Percentiles rank a stretch among this genome's conserved stretches.
Evolutionary conservation across 441 rosid genomes (phyloP).

Genomic region (Mallotus japonicus): DNA sequence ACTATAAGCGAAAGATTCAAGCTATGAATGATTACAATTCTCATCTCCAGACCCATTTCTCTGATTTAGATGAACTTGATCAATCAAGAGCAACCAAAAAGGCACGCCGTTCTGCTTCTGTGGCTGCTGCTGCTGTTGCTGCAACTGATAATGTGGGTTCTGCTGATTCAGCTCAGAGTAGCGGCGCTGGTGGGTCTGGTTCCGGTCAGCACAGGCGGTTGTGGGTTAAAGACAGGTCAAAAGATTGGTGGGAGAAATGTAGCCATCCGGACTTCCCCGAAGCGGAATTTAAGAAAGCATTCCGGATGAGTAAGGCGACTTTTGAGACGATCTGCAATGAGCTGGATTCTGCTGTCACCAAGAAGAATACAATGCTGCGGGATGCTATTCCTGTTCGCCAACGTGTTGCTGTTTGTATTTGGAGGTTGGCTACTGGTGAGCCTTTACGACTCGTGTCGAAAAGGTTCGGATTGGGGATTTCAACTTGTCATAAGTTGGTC

Average conservation of each 20-base stretch:
- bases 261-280: conserved; percentile 62
- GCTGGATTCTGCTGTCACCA: conserved; percentile 60
- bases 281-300: conserved; percentile 62
- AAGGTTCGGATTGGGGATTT: conserved; percentile 78
- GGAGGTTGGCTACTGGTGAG: conserved; percentile 83
- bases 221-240: conserved; percentile 86
- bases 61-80: conserved; percentile 35
- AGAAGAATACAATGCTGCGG: conserved; percentile 82
- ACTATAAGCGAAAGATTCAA: conserved; percentile 33
- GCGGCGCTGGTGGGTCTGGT: conserved; percentile 1
- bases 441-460: conserved; percentile 79
- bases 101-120: conserved; percentile 34
- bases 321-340: conserved; percentile 67
- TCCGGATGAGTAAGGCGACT: conserved; percentile 76
- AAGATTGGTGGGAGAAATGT: conserved; percentile 83
- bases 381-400: conserved; percentile 90
- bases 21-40: conserved; percentile 41
- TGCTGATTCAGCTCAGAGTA: conserved; percentile 13
- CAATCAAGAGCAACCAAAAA: conserved; percentile 38
- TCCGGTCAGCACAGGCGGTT: conserved; percentile 46
- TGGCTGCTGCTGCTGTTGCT: conserved; percentile 23
- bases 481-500: conserved; percentile 90
- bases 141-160: conserved; percentile 22
- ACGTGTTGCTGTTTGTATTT: conserved; percentile 81
- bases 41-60: conserved; percentile 39